These are phyloP conservation scores for Trypanosomatidae sp. DNA, from an alignment of 208 protist genomes.

Conservation along the genomic window DNA sequence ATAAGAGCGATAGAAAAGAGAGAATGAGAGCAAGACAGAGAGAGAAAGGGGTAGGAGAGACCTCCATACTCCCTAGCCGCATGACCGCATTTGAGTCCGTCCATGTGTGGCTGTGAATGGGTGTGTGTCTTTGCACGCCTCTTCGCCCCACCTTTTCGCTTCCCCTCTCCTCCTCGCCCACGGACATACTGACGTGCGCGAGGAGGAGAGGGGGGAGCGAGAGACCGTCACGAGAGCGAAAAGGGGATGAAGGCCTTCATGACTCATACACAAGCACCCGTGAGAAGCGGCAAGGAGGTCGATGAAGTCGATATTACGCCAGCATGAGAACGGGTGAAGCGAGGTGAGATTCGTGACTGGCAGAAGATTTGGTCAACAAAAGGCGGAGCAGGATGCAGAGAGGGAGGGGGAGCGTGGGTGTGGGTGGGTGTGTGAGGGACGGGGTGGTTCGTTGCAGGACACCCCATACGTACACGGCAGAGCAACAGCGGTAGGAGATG, in stretches of 20 bases:
- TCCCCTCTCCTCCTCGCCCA: too few species aligned
- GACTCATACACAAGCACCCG: too few species aligned
- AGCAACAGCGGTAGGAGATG: not conserved
- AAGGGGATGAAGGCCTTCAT: too few species aligned
- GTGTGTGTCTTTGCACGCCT: not conserved
- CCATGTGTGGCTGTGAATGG: not conserved
- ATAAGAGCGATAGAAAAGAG: not conserved
- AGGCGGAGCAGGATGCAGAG: conserved; percentile 4
- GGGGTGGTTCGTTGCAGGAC: not conserved
- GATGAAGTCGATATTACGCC: too few species aligned
- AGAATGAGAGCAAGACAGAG: not conserved
- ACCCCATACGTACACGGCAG: not conserved
- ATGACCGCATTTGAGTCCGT: not conserved
- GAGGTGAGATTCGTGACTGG: not conserved
- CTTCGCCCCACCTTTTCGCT: not conserved
- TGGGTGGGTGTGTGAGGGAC: not conserved
- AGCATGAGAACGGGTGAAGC: not conserved
- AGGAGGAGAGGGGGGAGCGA: too few species aligned
- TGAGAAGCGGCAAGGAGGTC: too few species aligned
- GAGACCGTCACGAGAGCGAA: too few species aligned
- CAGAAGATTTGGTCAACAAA: not conserved
- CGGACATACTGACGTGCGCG: too few species aligned
- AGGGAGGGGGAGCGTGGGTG: not conserved
- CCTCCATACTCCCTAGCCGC: not conserved
- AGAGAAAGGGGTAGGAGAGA: not conserved